These are phyloP conservation scores for Blastomyces gilchristii DNA, from an alignment of 2,329 filamentous ascomycete genomes.

Conservation along the genomic window DNA sequence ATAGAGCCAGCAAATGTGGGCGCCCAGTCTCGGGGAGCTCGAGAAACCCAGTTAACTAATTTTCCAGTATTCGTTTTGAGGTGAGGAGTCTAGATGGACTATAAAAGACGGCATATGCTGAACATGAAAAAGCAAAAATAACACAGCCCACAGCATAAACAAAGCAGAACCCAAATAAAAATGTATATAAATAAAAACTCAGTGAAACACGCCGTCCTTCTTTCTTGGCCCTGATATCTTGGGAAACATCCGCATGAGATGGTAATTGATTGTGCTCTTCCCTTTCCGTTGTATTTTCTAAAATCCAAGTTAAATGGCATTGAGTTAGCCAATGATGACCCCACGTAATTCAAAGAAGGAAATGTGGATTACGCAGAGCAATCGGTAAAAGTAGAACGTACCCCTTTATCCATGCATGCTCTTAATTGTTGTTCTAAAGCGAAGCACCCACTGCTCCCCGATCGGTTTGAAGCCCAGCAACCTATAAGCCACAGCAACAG, in stretches of 20 bases:
- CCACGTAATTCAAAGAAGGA: background rate
- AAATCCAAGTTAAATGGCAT: conserved; percentile 9
- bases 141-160: background rate
- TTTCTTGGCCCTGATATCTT: conserved; percentile 63
- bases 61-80: background rate
- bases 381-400: conserved; percentile 31
- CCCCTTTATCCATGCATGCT: conserved; percentile 69
- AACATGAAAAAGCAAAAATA: background rate
- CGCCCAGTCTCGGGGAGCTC: too few species aligned
- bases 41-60: background rate
- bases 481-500: conserved; percentile 20
- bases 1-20: too few species aligned
- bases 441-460: conserved; percentile 46
- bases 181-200: conserved; percentile 5
- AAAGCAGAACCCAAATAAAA: background rate
- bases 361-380: background rate
- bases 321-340: background rate
- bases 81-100: background rate
- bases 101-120: background rate
- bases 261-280: conserved; percentile 84
- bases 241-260: conserved; percentile 66
- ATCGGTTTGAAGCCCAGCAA: conserved; percentile 40
- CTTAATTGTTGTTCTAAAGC: conserved; percentile 51
- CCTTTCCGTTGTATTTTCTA: conserved; percentile 48
- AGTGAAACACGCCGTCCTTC: conserved; percentile 41